Percentiles rank a stretch among this genome's conserved stretches.
These are phyloP conservation scores for Leccinum aurantiacum DNA, from an alignment of 768 basidiomycete genomes.

Conservation along the genomic window DNA sequence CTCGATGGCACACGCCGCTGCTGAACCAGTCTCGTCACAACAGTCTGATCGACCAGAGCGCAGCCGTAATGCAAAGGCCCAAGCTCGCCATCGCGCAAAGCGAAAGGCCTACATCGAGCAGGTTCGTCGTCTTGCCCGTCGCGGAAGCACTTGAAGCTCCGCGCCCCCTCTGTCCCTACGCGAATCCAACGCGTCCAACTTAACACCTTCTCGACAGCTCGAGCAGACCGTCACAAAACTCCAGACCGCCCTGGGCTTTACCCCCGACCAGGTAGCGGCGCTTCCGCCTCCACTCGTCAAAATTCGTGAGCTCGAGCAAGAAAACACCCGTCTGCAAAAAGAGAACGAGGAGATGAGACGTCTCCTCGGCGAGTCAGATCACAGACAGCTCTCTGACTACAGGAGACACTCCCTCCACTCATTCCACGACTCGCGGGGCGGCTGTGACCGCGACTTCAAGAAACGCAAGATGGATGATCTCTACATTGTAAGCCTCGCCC, in stretches of 20 bases:
- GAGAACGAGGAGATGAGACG: constrained; percentile 77
- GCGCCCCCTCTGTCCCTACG: constrained; percentile 9
- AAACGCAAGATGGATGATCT: constrained; percentile 61
- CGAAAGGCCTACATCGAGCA: constrained; percentile 92
- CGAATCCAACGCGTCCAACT: constrained; percentile 10
- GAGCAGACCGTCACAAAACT: constrained; percentile 86
- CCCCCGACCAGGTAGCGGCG: constrained; percentile 72
- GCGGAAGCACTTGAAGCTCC: constrained; percentile 7
- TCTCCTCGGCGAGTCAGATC: constrained; percentile 51
- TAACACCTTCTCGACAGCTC: constrained; percentile 44
- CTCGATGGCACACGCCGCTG: constrained; percentile 56
- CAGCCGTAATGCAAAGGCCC: constrained; percentile 85
- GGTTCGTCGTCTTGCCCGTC: constrained; percentile 38
- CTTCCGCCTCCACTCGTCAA: constrained; percentile 72
- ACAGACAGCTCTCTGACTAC: constrained; percentile 41
- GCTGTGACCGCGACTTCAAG: constrained; percentile 59
- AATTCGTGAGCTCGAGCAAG: constrained; percentile 81
- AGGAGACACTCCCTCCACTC: constrained; percentile 47
- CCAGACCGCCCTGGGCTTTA: constrained; percentile 68
- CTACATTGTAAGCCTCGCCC: constrained; percentile 45
- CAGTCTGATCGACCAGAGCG: constrained; percentile 70
- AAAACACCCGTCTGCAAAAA: constrained; percentile 66
- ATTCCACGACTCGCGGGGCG: constrained; percentile 47
- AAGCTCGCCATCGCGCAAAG: constrained; percentile 88
- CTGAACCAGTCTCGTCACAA: constrained; percentile 38